These are phyloP conservation scores for Chlorociboria aeruginascens DNA, from an alignment of 495 filamentous ascomycete genomes.

Conservation along the genomic window DNA sequence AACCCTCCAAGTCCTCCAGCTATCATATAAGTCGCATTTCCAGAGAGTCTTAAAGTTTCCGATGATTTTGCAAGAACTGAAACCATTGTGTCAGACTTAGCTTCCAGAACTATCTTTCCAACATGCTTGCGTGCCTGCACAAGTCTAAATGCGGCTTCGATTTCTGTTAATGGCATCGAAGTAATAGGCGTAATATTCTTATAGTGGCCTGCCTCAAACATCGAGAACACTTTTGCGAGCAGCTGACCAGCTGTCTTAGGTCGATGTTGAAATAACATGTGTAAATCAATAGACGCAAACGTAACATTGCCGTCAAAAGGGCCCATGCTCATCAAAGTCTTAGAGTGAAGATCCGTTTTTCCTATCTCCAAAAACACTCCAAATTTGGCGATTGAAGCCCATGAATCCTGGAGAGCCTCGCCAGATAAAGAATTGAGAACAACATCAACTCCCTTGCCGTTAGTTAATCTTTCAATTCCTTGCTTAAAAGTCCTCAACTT, in stretches of 20 bases:
- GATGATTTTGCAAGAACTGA: not conserved
- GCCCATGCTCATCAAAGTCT: slow-evolving; percentile 19
- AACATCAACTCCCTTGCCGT: slow-evolving; percentile 40
- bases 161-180: slow-evolving; percentile 16
- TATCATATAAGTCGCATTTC: not conserved
- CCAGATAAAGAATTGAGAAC: slow-evolving; percentile 40
- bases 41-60: not conserved
- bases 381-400: slow-evolving; percentile 26
- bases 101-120: slow-evolving; percentile 36
- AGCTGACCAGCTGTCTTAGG: slow-evolving; percentile 14
- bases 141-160: slow-evolving; percentile 32
- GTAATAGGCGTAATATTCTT: too few relatives aligned
- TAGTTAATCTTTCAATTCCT: slow-evolving; percentile 28
- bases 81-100: slow-evolving; percentile 5
- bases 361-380: slow-evolving; percentile 38
- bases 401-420: slow-evolving; percentile 29
- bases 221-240: not conserved
- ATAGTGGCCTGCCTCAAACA: slow-evolving; percentile 18
- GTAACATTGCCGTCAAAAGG: slow-evolving; percentile 22
- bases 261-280: slow-evolving; percentile 3
- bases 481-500: slow-evolving; percentile 27
- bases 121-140: slow-evolving; percentile 39
- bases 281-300: slow-evolving; percentile 4
- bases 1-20: not conserved
- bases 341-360: slow-evolving; percentile 20